Conservation (phyloP, 495 filamentous ascomycete species). For the Apodospora peruviana region DNA sequence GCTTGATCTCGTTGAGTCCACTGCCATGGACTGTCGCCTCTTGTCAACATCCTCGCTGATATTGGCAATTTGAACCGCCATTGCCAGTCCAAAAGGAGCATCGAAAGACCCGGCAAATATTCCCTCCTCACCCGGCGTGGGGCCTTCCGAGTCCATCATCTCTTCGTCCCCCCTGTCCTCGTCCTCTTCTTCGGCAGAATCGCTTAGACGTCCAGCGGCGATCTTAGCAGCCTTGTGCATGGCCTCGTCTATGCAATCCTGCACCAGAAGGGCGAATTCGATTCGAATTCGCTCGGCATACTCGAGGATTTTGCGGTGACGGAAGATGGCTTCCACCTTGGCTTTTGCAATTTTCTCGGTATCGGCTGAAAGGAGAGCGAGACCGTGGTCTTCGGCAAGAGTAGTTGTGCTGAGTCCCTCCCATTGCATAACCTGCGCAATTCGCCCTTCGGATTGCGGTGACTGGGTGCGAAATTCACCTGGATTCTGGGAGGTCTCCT, state of each 20-base stretch:
- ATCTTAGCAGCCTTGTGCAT: conserved; percentile 86
- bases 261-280: conserved; percentile 84
- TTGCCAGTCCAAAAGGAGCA: conserved; percentile 50
- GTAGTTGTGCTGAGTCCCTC: conserved; percentile 86
- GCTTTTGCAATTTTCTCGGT: conserved; percentile 74
- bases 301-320: conserved; percentile 88
- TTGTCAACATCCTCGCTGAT: conserved; percentile 33
- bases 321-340: conserved; percentile 88
- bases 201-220: conserved; percentile 76
- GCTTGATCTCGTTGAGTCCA: conserved; percentile 66
- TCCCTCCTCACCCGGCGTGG: conserved; percentile 38
- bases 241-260: conserved; percentile 90
- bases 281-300: conserved; percentile 93
- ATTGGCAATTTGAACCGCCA: conserved; percentile 46
- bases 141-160: conserved; percentile 12
- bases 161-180: conserved; percentile 16
- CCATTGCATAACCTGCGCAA: conserved; percentile 92
- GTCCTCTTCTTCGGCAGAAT: conserved; percentile 58
- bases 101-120: conserved; percentile 52
- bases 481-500: conserved; percentile 62
- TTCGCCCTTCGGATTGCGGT: conserved; percentile 87
- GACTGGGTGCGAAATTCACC: conserved; percentile 84
- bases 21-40: conserved; percentile 34
- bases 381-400: conserved; percentile 88
- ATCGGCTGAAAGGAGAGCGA: conserved; percentile 80